These are phyloP conservation scores for Rhododendron williamsianum DNA, from an alignment of 148 eudicot species.

Conservation along the genomic window DNA sequence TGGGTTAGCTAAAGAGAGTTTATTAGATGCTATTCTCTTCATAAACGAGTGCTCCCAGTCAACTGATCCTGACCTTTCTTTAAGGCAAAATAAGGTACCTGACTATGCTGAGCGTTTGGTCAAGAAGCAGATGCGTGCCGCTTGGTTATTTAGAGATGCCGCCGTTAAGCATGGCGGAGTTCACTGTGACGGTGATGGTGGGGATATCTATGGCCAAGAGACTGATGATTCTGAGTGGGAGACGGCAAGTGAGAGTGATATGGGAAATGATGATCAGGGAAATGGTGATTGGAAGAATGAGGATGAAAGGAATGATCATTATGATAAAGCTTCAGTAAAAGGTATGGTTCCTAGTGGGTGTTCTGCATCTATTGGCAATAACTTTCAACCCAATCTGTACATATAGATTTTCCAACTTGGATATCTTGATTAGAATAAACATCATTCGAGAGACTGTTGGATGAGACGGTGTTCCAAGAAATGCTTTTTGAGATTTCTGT, in stretches of 20 bases:
- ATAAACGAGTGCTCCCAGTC: conserved; percentile 95
- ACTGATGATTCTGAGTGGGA: conserved; percentile 99
- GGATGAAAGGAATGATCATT: conserved; percentile 55
- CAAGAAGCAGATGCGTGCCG: conserved; percentile 95
- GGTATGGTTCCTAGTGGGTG: conserved; percentile 23
- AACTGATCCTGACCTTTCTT: conserved; percentile 74
- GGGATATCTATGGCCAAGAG: conserved; percentile 63
- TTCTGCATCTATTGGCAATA: neutral
- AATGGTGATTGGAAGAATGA: conserved; percentile 68
- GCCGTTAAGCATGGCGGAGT: conserved; percentile 93
- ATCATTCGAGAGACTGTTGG: neutral
- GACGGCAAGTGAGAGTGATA: conserved; percentile 96
- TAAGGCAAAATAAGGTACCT: conserved; percentile 91
- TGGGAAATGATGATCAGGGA: conserved; percentile 66
- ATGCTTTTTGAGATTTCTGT: neutral
- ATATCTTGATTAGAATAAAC: neutral
- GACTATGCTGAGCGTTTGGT: conserved; percentile 96
- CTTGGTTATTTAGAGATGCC: conserved; percentile 94
- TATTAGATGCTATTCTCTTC: conserved; percentile 85
- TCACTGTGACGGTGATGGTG: conserved; percentile 71
- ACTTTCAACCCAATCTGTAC: neutral
- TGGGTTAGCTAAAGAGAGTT: conserved; percentile 94
- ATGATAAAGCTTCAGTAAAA: conserved; percentile 47
- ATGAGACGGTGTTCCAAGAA: neutral
- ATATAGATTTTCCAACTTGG: neutral